These are phyloP conservation scores for Stagonosporopsis tanaceti DNA, from an alignment of 2,329 filamentous ascomycete species.

Conservation along the genomic window DNA sequence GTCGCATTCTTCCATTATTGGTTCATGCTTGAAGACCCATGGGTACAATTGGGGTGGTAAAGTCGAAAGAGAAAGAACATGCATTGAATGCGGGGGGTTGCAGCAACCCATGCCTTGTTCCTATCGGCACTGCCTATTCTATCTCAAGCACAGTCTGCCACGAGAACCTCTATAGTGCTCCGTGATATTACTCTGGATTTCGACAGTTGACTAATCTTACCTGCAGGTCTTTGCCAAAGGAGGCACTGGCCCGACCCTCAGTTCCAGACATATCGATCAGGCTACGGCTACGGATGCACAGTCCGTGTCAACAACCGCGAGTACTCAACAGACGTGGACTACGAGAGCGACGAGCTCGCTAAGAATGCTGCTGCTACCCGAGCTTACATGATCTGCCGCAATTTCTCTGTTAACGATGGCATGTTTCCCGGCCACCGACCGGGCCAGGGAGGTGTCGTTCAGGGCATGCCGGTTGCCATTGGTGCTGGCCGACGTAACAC, in stretches of 20 bases:
- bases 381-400: constrained; percentile 96
- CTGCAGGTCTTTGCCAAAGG: constrained; percentile 86
- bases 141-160: background rate
- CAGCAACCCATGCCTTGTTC: background rate
- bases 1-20: constrained; percentile 15
- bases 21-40: background rate
- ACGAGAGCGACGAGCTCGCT: constrained; percentile 81
- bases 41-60: background rate
- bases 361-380: constrained; percentile 95
- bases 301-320: constrained; percentile 96
- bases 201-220: constrained; percentile 33
- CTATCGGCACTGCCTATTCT: background rate
- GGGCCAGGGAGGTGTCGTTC: constrained; percentile 62
- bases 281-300: constrained; percentile 83
- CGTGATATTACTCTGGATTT: background rate
- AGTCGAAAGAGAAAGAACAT: background rate
- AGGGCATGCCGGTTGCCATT: constrained; percentile 70
- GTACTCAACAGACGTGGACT: constrained; percentile 89
- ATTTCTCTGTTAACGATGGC: constrained; percentile 96
- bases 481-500: constrained; percentile 65
- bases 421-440: constrained; percentile 72
- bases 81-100: background rate
- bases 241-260: constrained; percentile 91
- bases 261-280: constrained; percentile 81
- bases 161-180: background rate